phyloP scores from a whole-genome alignment of 1,139 yeast genomes.

The Candida gigantensis region DNA sequence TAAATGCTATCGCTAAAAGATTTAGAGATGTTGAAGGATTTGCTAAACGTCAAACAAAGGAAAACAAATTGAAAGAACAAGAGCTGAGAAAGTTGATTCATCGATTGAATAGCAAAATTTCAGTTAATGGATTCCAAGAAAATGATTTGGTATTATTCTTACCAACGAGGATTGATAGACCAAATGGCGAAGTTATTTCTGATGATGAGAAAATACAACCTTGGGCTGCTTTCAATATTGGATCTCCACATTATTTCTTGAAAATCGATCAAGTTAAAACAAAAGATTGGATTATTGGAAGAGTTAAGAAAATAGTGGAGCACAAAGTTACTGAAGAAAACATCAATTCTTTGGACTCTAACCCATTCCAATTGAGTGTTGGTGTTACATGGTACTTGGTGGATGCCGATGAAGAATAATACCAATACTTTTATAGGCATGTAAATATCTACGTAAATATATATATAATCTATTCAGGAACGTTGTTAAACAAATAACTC shows the following conservation, averaged over 20 bases:
- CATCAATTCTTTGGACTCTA: slow-evolving; percentile 27
- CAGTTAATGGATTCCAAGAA: slow-evolving; percentile 62
- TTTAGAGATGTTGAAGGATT: slow-evolving; percentile 81
- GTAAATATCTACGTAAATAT: background rate
- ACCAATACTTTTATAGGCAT: background rate
- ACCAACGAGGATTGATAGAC: slow-evolving; percentile 65
- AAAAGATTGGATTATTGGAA: slow-evolving; percentile 74
- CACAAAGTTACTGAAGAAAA: slow-evolving; percentile 42
- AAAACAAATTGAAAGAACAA: slow-evolving; percentile 56
- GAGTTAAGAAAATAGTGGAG: slow-evolving; percentile 54
- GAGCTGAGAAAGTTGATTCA: slow-evolving; percentile 37
- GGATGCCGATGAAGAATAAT: slow-evolving; percentile 39
- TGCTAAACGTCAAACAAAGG: slow-evolving; percentile 73
- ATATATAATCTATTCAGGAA: slow-evolving; percentile 21
- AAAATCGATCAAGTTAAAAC: slow-evolving; percentile 28
- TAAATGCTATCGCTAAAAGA: slow-evolving; percentile 69
- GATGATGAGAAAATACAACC: slow-evolving; percentile 45
- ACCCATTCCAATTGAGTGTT: slow-evolving; percentile 51
- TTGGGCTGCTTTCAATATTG: slow-evolving; percentile 87
- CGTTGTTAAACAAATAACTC: slow-evolving; percentile 82
- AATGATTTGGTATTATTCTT: slow-evolving; percentile 82
- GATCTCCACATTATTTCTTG: slow-evolving; percentile 75
- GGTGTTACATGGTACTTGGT: slow-evolving; percentile 55
- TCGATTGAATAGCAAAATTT: slow-evolving; percentile 52
- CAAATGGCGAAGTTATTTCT: slow-evolving; percentile 1